Percentiles rank a stretch among this genome's conserved stretches.
Conservation (phyloP, 2,329 filamentous ascomycete species). For the Zopfia rhizophila region DNA sequence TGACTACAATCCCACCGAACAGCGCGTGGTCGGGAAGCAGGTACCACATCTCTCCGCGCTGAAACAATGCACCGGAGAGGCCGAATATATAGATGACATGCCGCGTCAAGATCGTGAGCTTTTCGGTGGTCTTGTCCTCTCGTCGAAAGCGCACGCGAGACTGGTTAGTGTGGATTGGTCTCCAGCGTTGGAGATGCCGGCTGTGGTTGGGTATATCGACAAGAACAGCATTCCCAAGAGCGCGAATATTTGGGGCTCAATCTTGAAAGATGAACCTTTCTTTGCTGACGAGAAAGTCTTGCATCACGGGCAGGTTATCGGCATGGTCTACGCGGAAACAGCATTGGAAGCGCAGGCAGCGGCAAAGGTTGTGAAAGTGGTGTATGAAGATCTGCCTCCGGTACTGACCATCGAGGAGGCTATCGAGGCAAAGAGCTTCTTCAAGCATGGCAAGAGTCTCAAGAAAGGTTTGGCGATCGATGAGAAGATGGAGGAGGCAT, state of each 20-base stretch:
- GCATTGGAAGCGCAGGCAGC: constrained; percentile 81
- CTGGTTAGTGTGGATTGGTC: constrained; percentile 80
- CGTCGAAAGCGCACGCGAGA: constrained; percentile 86
- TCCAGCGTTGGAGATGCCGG: constrained; percentile 82
- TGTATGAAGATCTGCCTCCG: constrained; percentile 87
- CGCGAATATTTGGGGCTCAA: constrained; percentile 92
- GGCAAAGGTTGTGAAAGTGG: constrained; percentile 82
- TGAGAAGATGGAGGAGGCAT: constrained; percentile 73
- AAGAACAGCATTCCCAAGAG: constrained; percentile 80
- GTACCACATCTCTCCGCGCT: constrained; percentile 87
- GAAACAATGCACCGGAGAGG: constrained; percentile 92
- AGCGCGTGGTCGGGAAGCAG: constrained; percentile 84
- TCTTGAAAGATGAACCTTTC: constrained; percentile 82
- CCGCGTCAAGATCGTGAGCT: constrained; percentile 85
- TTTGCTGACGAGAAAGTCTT: constrained; percentile 89
- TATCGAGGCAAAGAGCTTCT: constrained; percentile 87
- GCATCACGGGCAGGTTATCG: constrained; percentile 90
- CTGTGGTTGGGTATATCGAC: constrained; percentile 86
- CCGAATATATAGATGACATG: constrained; percentile 95
- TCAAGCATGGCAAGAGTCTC: constrained; percentile 80
- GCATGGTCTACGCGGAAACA: constrained; percentile 83
- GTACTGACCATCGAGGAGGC: constrained; percentile 95
- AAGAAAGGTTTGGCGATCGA: constrained; percentile 71
- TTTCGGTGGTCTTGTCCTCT: constrained; percentile 86
- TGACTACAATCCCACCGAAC: constrained; percentile 78